These are phyloP conservation scores for Vanrija pseudolonga DNA, from an alignment of 1,284 basidiomycete species.

Conservation along the genomic window DNA sequence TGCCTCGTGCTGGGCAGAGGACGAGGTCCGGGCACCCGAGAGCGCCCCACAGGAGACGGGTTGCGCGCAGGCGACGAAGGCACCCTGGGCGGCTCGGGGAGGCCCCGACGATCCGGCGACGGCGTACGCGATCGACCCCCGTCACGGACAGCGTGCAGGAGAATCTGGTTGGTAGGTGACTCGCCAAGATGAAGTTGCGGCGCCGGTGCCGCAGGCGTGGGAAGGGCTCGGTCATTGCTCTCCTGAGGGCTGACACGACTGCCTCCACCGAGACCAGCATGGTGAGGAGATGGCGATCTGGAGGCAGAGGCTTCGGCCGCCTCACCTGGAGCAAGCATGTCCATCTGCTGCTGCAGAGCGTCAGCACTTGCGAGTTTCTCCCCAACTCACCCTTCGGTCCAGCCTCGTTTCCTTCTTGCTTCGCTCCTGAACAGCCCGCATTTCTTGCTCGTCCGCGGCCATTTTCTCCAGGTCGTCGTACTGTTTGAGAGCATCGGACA, in stretches of 20 bases:
- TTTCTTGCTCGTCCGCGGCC: conserved; percentile 36
- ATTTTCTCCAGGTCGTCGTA: conserved; percentile 43
- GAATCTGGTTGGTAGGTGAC: neutral
- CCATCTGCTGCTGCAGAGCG: conserved; percentile 7
- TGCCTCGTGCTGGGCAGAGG: conserved; percentile 40
- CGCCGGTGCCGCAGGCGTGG: neutral
- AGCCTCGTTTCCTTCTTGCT: conserved; percentile 47
- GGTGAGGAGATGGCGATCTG: conserved; percentile 32
- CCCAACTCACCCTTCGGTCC: conserved; percentile 19
- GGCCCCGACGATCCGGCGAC: neutral
- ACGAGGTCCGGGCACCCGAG: conserved; percentile 15
- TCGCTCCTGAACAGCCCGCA: conserved; percentile 43
- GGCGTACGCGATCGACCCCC: neutral
- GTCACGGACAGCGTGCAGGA: no score
- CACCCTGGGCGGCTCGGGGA: neutral
- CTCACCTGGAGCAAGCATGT: conserved; percentile 14
- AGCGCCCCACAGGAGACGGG: neutral
- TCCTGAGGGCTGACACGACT: conserved; percentile 10
- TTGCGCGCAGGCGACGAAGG: neutral
- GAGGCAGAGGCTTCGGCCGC: conserved; percentile 25
- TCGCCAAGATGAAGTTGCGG: neutral
- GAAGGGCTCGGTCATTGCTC: conserved; percentile 1
- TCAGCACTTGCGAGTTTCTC: conserved; percentile 18
- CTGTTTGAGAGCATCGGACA: conserved; percentile 39
- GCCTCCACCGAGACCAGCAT: conserved; percentile 11